A percentile compares a stretch with the other conserved stretches of the same genome.
Conservation (phyloP, 1,284 basidiomycete species). For the Rhodotorula sp. region DNA sequence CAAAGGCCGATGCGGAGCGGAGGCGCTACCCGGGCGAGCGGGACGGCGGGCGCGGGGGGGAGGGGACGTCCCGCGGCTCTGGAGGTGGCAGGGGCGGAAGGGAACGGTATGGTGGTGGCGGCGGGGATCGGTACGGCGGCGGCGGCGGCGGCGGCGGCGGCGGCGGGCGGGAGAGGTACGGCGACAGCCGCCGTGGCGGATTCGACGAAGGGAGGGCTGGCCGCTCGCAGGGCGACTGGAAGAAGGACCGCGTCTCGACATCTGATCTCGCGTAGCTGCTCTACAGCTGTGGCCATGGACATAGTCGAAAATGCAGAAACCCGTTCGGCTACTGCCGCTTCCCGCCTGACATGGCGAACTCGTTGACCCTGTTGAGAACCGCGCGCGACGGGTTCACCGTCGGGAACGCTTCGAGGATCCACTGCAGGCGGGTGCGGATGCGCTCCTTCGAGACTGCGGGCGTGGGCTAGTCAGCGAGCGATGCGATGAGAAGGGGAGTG, state of each 20-base stretch:
- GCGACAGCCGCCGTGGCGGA: constrained; percentile 1
- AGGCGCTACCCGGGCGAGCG: constrained; percentile 14
- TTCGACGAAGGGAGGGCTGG: not conserved
- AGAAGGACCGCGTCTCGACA: constrained; percentile 28
- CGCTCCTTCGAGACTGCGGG: constrained; percentile 31
- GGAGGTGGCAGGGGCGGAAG: not conserved
- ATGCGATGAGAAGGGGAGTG: not conserved
- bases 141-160: not conserved
- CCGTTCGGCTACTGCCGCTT: not conserved
- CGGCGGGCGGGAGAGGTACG: not conserved
- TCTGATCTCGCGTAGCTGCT: constrained; percentile 21
- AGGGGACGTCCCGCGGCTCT: not conserved
- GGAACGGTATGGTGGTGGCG: not conserved
- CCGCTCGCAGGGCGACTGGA: constrained; percentile 24
- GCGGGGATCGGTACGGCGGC: not conserved
- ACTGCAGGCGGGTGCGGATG: constrained; percentile 40
- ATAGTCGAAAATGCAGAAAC: not conserved
- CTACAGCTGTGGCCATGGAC: not conserved
- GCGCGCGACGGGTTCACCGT: constrained; percentile 43
- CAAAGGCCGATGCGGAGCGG: constrained; percentile 4
- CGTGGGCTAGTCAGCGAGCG: not conserved
- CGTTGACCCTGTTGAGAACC: constrained; percentile 43
- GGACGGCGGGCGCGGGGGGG: not conserved
- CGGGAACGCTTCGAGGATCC: constrained; percentile 41
- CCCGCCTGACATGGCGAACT: constrained; percentile 27